These are phyloP conservation scores for Solanum etuberosum DNA, from an alignment of 257 asterid species.

Conservation along the genomic window DNA sequence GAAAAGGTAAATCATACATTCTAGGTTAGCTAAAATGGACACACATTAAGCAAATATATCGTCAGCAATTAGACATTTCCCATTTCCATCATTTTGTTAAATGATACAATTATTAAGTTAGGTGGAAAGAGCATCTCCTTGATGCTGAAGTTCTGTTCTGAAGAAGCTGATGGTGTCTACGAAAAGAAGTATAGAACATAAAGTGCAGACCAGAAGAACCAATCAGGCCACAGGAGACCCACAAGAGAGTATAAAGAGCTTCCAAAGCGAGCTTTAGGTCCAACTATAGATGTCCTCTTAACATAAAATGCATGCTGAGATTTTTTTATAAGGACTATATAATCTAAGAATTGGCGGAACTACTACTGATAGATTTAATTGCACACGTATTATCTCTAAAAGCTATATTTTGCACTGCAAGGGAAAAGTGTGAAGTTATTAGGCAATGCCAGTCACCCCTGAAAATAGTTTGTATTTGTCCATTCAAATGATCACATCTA, in stretches of 20 bases:
- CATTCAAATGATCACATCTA: background rate
- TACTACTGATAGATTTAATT: background rate
- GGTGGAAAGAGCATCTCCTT: background rate
- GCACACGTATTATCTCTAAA: background rate
- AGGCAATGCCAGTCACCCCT: background rate
- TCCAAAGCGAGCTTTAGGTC: background rate
- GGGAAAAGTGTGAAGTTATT: background rate
- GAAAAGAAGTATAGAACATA: background rate
- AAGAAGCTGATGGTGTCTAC: background rate
- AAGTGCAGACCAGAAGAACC: background rate
- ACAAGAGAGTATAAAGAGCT: background rate
- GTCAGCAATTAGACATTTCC: background rate
- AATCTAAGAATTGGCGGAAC: background rate
- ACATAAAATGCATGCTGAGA: background rate
- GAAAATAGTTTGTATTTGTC: background rate
- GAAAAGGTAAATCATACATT: background rate
- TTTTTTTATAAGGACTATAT: background rate
- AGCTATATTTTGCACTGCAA: background rate
- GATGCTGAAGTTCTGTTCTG: background rate
- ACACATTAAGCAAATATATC: background rate
- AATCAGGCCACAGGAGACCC: background rate
- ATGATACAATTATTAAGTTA: background rate
- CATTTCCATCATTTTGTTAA: background rate
- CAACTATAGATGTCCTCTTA: background rate
- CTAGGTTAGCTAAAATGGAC: background rate